These are phyloP conservation scores for Cytospora schulzeri DNA, from an alignment of 2,329 filamentous ascomycete genomes.

Conservation along the genomic window DNA sequence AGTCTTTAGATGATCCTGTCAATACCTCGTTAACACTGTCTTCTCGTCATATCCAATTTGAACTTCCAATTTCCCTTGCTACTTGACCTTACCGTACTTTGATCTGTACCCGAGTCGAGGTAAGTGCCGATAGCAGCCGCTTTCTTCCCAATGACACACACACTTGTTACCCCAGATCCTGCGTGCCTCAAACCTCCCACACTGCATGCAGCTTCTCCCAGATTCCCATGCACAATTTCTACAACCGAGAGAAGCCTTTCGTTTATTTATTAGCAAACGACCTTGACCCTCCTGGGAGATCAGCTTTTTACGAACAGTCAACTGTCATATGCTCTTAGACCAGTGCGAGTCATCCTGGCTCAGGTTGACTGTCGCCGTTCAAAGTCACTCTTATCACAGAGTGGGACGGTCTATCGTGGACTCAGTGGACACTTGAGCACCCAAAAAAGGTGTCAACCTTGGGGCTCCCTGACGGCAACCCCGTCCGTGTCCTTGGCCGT, in stretches of 20 bases:
- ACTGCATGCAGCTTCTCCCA: constrained; percentile 1
- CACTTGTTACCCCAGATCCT: constrained; percentile 3
- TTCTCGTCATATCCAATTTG: background rate
- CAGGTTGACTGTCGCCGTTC: constrained; percentile 21
- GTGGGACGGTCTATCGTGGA: constrained; percentile 8
- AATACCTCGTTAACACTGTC: background rate
- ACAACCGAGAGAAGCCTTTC: background rate
- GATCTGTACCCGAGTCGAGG: background rate
- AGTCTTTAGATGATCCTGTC: background rate
- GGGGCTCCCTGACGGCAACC: constrained; percentile 20
- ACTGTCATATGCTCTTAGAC: background rate
- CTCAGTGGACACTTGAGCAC: constrained; percentile 13
- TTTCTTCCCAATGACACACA: constrained; percentile 8
- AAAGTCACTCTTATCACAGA: constrained; percentile 10
- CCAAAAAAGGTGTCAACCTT: constrained; percentile 15
- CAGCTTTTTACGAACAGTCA: background rate
- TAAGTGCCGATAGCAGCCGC: constrained; percentile 20
- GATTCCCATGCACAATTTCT: background rate
- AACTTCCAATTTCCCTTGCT: background rate
- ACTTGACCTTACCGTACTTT: background rate
- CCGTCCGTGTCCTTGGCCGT: constrained; percentile 17
- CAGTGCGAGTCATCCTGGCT: constrained; percentile 11
- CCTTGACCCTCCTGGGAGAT: background rate
- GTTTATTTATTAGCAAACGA: background rate
- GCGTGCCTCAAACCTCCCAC: background rate